Evolutionary conservation across 768 basidiomycete species (phyloP).

Genomic region (Punctularia strigosozonata): DNA sequence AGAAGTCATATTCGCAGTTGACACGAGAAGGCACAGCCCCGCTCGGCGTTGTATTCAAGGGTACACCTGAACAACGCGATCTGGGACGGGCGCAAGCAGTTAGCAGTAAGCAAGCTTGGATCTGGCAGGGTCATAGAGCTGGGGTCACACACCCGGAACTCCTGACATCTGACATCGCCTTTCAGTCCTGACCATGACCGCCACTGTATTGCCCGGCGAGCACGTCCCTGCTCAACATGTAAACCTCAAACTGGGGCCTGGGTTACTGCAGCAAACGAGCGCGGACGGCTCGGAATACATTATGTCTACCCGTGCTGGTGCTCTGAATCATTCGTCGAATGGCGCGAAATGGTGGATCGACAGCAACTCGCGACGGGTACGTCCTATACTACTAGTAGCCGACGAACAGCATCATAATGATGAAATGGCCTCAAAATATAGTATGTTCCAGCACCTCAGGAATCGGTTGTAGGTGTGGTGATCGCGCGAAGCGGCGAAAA

Average conservation of each 20-base stretch:
- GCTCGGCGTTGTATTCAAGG: background rate
- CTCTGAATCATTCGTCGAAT: constrained; percentile 57
- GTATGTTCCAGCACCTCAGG: constrained; percentile 88
- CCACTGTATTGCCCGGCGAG: constrained; percentile 71
- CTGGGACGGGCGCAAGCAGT: too few species aligned
- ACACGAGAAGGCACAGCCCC: background rate
- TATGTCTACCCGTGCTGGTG: constrained; percentile 58
- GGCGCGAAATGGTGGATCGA: constrained; percentile 85
- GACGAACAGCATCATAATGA: constrained; percentile 1
- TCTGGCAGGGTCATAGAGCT: too few species aligned
- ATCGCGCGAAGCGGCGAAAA: constrained; percentile 76
- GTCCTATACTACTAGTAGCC: constrained; percentile 19
- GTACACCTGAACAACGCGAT: too few species aligned
- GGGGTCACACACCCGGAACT: too few species aligned
- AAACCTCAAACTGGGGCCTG: constrained; percentile 82
- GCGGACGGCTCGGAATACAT: constrained; percentile 20
- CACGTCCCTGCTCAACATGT: constrained; percentile 58
- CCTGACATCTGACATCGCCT: too few species aligned
- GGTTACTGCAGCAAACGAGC: constrained; percentile 42
- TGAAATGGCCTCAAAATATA: too few species aligned
- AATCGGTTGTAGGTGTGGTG: constrained; percentile 80
- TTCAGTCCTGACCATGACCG: constrained; percentile 43
- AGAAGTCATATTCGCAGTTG: background rate
- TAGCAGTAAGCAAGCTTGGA: too few species aligned
- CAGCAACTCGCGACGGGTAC: constrained; percentile 69